phyloP scores from a whole-genome alignment of 106 monocot species.

The Dactylorhiza incarnata region DNA sequence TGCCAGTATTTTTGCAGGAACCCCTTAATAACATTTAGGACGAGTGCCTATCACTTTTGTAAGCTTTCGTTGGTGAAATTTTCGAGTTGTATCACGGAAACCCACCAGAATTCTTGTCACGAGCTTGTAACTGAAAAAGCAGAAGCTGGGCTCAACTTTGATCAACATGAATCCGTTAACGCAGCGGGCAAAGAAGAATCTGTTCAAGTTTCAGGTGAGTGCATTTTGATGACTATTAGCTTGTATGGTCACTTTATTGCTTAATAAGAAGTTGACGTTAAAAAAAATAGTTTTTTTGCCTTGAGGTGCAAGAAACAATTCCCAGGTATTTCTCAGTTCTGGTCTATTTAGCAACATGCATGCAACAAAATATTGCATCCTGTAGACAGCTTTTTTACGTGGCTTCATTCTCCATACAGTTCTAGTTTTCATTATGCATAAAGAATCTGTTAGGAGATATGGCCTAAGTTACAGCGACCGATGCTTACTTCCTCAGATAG shows the following conservation, averaged over 20 bases:
- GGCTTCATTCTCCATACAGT: not conserved
- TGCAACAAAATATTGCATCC: not conserved
- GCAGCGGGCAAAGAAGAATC: not conserved
- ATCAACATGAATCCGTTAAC: conserved; percentile 9
- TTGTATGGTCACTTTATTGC: not conserved
- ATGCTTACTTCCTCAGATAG: too few species aligned
- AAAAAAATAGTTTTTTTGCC: not conserved
- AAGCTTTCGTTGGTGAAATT: conserved; percentile 80
- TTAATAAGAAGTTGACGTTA: not conserved
- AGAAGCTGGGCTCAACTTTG: conserved; percentile 7
- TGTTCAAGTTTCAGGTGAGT: conserved; percentile 15
- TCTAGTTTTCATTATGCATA: not conserved
- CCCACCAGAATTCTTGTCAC: not conserved
- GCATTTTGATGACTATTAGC: conserved; percentile 10
- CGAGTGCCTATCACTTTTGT: conserved; percentile 78
- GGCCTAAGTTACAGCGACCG: too few species aligned
- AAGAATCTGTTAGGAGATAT: too few species aligned
- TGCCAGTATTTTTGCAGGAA: conserved; percentile 36
- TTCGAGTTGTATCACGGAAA: conserved; percentile 7
- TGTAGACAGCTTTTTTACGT: not conserved
- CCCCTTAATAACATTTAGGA: conserved; percentile 57
- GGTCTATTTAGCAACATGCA: not conserved
- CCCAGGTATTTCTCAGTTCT: not conserved
- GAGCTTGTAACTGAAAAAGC: not conserved
- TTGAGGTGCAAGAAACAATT: not conserved